Conservation (phyloP, 2,329 filamentous ascomycete genomes). For the Pochonia chlamydosporia region DNA sequence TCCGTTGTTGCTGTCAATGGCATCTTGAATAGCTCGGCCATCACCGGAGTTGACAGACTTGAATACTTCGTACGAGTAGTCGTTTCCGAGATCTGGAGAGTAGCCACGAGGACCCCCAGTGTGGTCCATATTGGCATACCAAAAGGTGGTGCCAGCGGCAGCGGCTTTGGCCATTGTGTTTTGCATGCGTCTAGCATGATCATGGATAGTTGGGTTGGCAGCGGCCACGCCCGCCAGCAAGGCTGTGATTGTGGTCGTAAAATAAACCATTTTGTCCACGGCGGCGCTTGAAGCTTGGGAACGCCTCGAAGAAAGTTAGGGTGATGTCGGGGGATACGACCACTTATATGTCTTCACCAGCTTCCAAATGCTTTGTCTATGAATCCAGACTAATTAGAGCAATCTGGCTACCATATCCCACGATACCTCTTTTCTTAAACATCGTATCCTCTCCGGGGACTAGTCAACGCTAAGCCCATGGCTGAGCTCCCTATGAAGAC, state of each 20-base stretch:
- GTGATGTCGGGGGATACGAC: too few relatives aligned
- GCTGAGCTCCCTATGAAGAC: too few relatives aligned
- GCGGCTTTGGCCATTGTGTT: neutral
- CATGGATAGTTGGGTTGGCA: constrained; percentile 11
- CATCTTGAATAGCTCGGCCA: constrained; percentile 28
- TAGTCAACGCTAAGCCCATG: too few relatives aligned
- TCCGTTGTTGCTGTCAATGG: constrained; percentile 31
- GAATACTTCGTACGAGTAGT: constrained; percentile 31
- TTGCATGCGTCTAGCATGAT: neutral
- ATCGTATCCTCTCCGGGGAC: too few relatives aligned
- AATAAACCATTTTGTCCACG: constrained; percentile 15
- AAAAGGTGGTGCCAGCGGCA: constrained; percentile 24
- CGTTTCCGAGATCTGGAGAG: constrained; percentile 33
- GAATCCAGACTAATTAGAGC: too few relatives aligned
- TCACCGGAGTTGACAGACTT: constrained; percentile 30
- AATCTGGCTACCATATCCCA: too few relatives aligned
- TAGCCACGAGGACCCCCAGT: constrained; percentile 28
- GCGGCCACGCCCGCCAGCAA: constrained; percentile 13
- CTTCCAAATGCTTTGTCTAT: too few relatives aligned
- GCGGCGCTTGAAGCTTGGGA: too few relatives aligned
- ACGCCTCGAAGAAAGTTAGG: too few relatives aligned
- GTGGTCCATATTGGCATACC: constrained; percentile 39
- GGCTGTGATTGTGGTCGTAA: constrained; percentile 9
- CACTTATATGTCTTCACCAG: too few relatives aligned
- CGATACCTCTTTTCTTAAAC: too few relatives aligned